Evolutionary conservation across 257 asterid species (phyloP), one percentile per base, ranked within the genome.

Genomic region (Plectranthus barbatus): DNA sequence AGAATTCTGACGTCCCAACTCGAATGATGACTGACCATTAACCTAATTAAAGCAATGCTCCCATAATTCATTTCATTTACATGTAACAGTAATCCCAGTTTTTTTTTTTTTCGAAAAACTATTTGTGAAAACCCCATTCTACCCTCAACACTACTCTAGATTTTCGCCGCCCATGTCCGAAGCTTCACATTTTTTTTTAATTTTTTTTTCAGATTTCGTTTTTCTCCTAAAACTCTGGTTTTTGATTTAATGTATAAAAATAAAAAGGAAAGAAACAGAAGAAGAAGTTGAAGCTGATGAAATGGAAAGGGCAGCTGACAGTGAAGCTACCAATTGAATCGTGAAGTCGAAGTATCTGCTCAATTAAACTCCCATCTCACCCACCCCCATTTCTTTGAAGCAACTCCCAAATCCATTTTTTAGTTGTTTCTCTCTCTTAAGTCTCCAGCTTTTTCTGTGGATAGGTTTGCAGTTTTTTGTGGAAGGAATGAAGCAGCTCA

Each of bases 401-500:
- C 72, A 23, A 79, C 79, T 76, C 69, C 15, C 42, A 9, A 15
- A 9, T 12, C 68, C 41, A 31, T 23, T 48, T 64, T n/a, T 3
- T 19, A 19, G 13, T 42, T 48, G 9, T 15, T 49, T 56, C 45
- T 57, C 26, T 9, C 26, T 49, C 62, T 6, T 31, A 17, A 31
- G 11, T 13, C 42, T 56, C 6, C 7, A 15, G 44, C 9, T 15
- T 54, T 26, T 9, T 67, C 39, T 40, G 72, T 58, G 3, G 63
- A 48, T 46, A 66, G 21, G 39, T 55, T 33, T 9, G 67, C 60
- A 64, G 70, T 50, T 65, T 57, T 17, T 40, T 56, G 74, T 17
- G 34, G 68, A 41, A 9, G 47, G 68, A 44, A 80, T 81, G 94
- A 89, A 83, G 95, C 94, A 92, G 82, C 78, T 87, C 40, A 58